Evolutionary conservation across 306 rosid species (phyloP), one percentile per base, ranked within the genome.

Genomic region (Trifolium dubium): DNA sequence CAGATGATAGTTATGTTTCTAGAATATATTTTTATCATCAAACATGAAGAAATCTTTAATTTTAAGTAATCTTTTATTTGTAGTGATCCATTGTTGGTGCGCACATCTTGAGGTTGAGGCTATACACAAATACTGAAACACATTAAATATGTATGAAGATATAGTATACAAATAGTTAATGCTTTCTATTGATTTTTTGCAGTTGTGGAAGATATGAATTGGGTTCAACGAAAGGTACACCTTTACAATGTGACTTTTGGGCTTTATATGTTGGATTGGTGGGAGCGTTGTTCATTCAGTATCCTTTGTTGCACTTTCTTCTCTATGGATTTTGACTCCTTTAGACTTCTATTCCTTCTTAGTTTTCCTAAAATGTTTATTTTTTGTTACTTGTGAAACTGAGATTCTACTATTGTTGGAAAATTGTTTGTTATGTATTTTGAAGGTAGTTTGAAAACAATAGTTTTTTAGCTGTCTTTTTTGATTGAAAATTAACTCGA

Each of bases 191-290:
- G 55, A n/a, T n/a, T 35, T 70, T 64, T 15, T 80, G 74, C 69
- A 80, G 87, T 53, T 31, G 44, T 73, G 79, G 77, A 71, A 73
- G 77, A 77, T 37, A 89, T 92, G 96, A 94, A 94, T 78, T 94
- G 97, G 97, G 64, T 94, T 77, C 97, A 87, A 73, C 94, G 93
- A 64, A 89, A 89, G 88, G 80, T 91, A 80, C 85, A 81, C 70
- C 95, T 92, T 39, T 94, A 94, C 90, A 92, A 92, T 76, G 99
- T 92, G 59, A 94, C 96, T n/a, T 94, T 92, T 76, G 99, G 99
- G 55, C 92, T 94, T 63, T 94, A 79, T 79, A 94, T 89, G 98
- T 64, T 91, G 84, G 98, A 94, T 71, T 87, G 96, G 95, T 94
- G 97, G 98, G 98, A 94, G 86, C 96, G 95, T 60, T 87, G 74